Percentiles rank a stretch among this genome's conserved stretches.
Evolutionary conservation across 2,329 filamentous ascomycete species (phyloP).

Genomic region (Ophiostoma piceae): DNA sequence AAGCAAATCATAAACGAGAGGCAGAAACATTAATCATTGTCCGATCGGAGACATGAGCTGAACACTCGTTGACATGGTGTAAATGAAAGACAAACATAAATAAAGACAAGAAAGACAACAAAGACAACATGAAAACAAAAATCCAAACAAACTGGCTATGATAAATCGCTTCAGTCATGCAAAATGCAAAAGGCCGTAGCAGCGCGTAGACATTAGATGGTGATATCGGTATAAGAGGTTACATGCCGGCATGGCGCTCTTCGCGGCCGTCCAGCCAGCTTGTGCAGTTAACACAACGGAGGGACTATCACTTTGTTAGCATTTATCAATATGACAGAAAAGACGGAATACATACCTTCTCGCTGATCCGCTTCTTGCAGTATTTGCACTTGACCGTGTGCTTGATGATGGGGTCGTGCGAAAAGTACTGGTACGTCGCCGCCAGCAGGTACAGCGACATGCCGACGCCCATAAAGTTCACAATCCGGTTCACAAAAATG

Average conservation of each 20-base stretch:
- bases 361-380: constrained; percentile 58
- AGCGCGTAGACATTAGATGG: neutral
- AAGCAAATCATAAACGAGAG: too few species aligned
- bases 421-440: constrained; percentile 55
- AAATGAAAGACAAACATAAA: too few species aligned
- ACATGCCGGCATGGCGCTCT: constrained; percentile 32
- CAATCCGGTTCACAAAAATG: constrained; percentile 55
- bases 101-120: neutral
- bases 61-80: too few species aligned
- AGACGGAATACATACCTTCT: constrained; percentile 45
- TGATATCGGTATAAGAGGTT: neutral
- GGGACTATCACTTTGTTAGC: constrained; percentile 32
- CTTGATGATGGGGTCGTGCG: constrained; percentile 65
- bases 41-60: too few species aligned
- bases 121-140: neutral
- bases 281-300: constrained; percentile 46
- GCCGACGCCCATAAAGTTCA: constrained; percentile 63
- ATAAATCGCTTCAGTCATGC: neutral
- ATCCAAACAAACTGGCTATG: neutral
- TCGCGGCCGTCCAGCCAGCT: constrained; percentile 50
- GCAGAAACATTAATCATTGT: too few species aligned
- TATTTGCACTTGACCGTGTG: constrained; percentile 63
- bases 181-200: neutral
- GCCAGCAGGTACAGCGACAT: constrained; percentile 61
- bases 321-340: neutral